Base-by-base conservation (phyloP, 345 rosid genomes). In the Cardamine occulta region DNA sequence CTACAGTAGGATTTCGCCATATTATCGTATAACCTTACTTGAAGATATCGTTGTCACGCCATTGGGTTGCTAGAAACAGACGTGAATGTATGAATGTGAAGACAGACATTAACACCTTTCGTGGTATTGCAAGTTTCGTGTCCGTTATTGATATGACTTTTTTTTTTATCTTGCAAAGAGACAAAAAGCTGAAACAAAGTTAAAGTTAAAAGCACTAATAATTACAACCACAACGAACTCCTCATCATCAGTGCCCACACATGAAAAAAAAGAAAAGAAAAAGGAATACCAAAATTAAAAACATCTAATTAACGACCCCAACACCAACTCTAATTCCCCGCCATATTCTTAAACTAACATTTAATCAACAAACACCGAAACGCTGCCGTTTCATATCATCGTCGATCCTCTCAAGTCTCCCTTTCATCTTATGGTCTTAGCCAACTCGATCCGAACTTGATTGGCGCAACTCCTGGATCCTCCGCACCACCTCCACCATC, bases 401-500 rank as follows among this genome's bases (percentile, higher is more conserved):
- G 19, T 45, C 23, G 14, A 69, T 48, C 75, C 13, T 57, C 66
- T 28, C 55, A 23, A 45, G 53, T 63, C 66, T 53, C 66, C 61
- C 45, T 62, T 23, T 28, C 58, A 8, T 56, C 57, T 17, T 23
- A 32, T 28, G 52, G 60, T 44, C 80, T 77, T 77, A 64, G 18
- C n/a, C 73, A 57, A 78, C 55, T 59, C 26, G 74, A 67, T 66
- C 78, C 53, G 48, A 19, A 71, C 84, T 82, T 2, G 84, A 59
- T 21, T 39, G 83, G 40, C 72, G 58, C 53, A 92, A 80, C 63
- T 87, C 89, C 59, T 84, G 85, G 49, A 93, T 86, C 60, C 86
- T 80, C 54, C 79, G 78, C 4, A 87, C 87, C 51, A 88, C 96
- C 47, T 85, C 89, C 2, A 80, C 65, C 82, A 93, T 93, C 12